These are phyloP conservation scores for Pseudogymnoascus sp. DNA, from an alignment of 2,329 filamentous ascomycete genomes.

Conservation along the genomic window DNA sequence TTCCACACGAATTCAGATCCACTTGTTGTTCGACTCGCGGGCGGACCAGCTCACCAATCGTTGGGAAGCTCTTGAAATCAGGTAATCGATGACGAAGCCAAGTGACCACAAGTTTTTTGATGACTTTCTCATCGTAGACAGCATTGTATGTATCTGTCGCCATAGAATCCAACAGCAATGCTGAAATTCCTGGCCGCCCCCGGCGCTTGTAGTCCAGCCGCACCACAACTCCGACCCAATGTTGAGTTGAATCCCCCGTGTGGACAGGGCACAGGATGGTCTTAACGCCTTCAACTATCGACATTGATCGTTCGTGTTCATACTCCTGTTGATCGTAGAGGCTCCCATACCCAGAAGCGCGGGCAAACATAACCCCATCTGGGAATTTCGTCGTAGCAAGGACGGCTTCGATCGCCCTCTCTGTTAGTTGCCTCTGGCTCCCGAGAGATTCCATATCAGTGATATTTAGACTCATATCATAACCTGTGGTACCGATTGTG, in stretches of 20 bases:
- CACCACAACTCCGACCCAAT: not conserved
- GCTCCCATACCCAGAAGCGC: not conserved
- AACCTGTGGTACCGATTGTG: not conserved
- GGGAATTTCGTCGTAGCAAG: not conserved
- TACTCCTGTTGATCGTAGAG: not conserved
- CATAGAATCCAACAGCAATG: not conserved
- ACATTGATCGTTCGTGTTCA: not conserved
- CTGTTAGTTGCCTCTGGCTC: not conserved
- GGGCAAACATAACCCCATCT: not conserved
- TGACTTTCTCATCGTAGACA: not conserved
- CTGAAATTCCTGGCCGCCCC: not conserved
- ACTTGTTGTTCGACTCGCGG: not conserved
- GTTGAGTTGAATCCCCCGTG: not conserved
- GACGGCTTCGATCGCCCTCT: not conserved
- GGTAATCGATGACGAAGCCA: not conserved
- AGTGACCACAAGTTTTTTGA: not conserved
- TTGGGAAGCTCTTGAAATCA: not conserved
- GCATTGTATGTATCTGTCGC: not conserved
- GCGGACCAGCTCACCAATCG: not conserved
- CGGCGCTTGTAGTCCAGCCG: not conserved
- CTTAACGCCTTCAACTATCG: not conserved
- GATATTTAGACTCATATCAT: not conserved
- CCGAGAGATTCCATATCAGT: not conserved
- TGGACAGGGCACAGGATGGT: not conserved
- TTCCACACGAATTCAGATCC: not conserved